Base-by-base conservation (phyloP, 75 land plant genomes). In the Cupressus sempervirens region DNA sequence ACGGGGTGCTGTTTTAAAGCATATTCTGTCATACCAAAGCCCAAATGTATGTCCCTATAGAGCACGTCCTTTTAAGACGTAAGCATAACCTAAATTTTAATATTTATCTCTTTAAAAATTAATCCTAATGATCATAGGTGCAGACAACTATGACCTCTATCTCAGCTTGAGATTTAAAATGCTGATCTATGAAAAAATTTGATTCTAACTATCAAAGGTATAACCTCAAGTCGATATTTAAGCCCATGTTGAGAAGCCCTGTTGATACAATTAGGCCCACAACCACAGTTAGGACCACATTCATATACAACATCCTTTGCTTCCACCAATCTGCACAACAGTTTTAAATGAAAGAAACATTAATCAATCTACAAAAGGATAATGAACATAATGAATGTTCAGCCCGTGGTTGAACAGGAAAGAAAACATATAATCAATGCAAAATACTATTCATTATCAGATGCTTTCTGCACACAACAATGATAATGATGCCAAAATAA, bases 281-380 rank as follows among this genome's bases (percentile, higher is more conserved):
- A 95, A 23, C 91, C 88, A 87, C 95, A 95, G 14, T 88, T 84
- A n/a, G 91, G 91, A 26, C 97, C 97, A 89, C 97, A 95, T 81
- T 95, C 97, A 86, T 91, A 94, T 1, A 95, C 94, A 67, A 93
- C 93, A 85, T 86, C 91, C 84, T 94, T 88, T 23, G 97, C 89
- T 87, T 91, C 89, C 56, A 93, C 84, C 75, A 95, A 65, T 56
- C 97, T 95, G 84, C 12, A 88, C 36, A 15, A 29, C 13, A 12
- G 35, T 72, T 56, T 26, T 23, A 23, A 41, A 41, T 23, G 12
- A 80, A 40, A 80, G 29, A 45, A 80, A 80, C 40, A 1, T n/a
- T 4, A 36, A 4, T 80, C n/a, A 80, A 45, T 6, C 30, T 40
- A 76, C 23, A 68, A 50, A 43, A 83, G 75, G 34, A 67, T 29